Percentiles rank a stretch among this genome's conserved stretches.
These are phyloP conservation scores for Rhodotorula toruloides DNA, from an alignment of 768 basidiomycete genomes.

Conservation along the genomic window DNA sequence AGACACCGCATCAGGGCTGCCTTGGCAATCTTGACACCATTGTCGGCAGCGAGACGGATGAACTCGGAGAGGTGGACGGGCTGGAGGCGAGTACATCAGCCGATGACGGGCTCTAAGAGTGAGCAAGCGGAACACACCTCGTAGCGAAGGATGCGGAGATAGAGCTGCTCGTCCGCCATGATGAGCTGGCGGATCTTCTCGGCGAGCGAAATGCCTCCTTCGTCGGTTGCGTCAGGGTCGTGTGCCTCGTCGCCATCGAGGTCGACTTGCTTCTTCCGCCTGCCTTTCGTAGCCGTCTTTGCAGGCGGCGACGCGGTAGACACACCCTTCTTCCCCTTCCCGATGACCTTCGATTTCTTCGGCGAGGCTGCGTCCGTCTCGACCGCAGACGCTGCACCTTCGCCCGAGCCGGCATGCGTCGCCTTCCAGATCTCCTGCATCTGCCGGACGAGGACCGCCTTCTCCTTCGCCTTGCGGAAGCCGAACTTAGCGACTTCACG, in stretches of 20 bases:
- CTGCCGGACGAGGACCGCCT: conserved; percentile 26
- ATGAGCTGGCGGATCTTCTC: conserved; percentile 29
- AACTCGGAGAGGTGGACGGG: conserved; percentile 36
- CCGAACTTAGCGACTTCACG: conserved; percentile 28
- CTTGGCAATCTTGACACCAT: conserved; percentile 29
- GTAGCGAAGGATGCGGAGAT: conserved; percentile 32
- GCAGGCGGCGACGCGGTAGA: no score
- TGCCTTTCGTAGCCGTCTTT: no score
- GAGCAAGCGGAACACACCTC: conserved; percentile 27
- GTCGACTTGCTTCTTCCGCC: no score
- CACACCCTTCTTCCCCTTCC: conserved; percentile 1
- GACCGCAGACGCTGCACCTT: neutral
- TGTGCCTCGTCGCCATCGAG: neutral
- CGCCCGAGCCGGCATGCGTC: conserved; percentile 4
- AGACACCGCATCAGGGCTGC: conserved; percentile 24
- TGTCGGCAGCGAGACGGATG: conserved; percentile 4
- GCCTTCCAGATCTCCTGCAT: conserved; percentile 28
- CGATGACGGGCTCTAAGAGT: neutral
- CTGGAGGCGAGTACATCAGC: neutral
- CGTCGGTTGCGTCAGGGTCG: neutral
- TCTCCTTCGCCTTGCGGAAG: conserved; percentile 28
- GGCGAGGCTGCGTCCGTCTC: neutral
- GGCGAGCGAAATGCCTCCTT: conserved; percentile 5
- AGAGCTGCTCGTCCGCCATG: conserved; percentile 19
- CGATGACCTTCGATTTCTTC: neutral